Evolutionary conservation across 2,329 filamentous ascomycete species (phyloP), one percentile per base, ranked within the genome.

Genomic region (Lasiodiplodia sp.): DNA sequence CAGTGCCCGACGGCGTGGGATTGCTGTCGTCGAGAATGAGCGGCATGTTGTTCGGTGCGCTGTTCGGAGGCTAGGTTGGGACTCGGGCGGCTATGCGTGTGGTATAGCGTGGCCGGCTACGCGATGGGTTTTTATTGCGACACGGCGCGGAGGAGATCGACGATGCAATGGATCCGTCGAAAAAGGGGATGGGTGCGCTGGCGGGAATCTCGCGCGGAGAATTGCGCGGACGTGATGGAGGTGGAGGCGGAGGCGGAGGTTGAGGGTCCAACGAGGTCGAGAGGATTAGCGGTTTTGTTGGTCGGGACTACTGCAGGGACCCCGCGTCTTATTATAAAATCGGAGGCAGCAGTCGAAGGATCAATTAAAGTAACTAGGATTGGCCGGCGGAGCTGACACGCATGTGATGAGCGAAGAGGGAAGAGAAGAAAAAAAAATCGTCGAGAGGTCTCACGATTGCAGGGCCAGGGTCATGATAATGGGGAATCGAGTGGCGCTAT

Each of bases 11-110:
- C n/a, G 66, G 57, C 21, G 66, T 63, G 37, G 66, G 56, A 18
- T 49, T 53, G 21, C 56, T 12, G 40, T 47, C 56, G 66, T 68
- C 66, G 47, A 68, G 21, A 40, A 68, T 68, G 31, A 68, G 55
- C 18, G 66, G 66, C 66, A 68, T 68, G 65, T 51, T 31, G 53
- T 23, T 40, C 23, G 38, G 37, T 57, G 52, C 18, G 37, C 14
- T 31, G 18, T 51, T 53, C 12, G 52, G 31, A 52, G 37, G 52
- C 21, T 38, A 16, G 28, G 28, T 28, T 34, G 58, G 44, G 25
- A 16, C 8, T 25, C 23, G n/a, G 28, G 38, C 23, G 38, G 21
- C 4, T 51, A 28, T n/a, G 52, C 52, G 28, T 18, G 53, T 34
- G 25, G 53, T n/a, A 28, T n/a, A 34, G 12, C 18, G 25, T 16